phyloP scores from a whole-genome alignment of 495 filamentous ascomycete species.

The Sabuloglossum arenarium region DNA sequence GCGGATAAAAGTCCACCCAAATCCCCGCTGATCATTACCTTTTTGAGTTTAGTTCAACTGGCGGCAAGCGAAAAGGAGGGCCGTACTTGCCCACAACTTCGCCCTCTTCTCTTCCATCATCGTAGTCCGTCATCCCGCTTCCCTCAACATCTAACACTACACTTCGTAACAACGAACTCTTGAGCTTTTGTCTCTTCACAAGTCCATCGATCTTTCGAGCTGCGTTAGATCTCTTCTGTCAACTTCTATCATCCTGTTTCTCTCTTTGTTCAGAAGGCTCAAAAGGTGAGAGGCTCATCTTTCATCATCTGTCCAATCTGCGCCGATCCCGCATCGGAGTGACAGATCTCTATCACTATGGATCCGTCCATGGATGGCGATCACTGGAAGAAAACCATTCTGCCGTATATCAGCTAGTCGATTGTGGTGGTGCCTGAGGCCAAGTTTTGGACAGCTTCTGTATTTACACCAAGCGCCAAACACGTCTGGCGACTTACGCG shows the following conservation, averaged over 20 bases:
- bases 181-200: background rate
- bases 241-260: background rate
- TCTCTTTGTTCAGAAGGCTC: background rate
- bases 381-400: background rate
- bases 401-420: background rate
- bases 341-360: background rate
- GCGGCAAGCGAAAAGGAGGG: slow-evolving; percentile 2
- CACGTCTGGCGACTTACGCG: background rate
- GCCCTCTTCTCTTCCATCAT: slow-evolving; percentile 1
- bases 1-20: slow-evolving; percentile 1
- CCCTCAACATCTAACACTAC: background rate
- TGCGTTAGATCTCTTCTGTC: background rate
- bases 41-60: background rate
- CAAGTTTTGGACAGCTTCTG: background rate
- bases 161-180: background rate
- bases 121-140: background rate
- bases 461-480: background rate
- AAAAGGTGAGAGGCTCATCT: background rate
- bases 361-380: background rate
- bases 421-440: background rate
- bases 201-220: background rate
- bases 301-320: background rate
- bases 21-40: background rate
- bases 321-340: background rate
- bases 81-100: slow-evolving; percentile 2